phyloP scores from a whole-genome alignment of 371 early-diverging fungal genomes.

The Mucor velutinosus region DNA sequence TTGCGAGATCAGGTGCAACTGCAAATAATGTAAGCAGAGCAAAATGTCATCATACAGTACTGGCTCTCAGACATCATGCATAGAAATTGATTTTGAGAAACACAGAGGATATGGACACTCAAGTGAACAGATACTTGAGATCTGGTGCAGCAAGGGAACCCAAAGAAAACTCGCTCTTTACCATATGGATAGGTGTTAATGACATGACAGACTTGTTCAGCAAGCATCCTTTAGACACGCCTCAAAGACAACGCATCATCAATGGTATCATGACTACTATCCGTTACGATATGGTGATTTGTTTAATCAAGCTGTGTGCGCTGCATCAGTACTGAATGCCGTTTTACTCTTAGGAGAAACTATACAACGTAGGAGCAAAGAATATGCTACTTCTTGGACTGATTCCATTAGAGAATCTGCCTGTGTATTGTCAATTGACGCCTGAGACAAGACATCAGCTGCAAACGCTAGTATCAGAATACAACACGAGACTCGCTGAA shows the following conservation, averaged over 20 bases:
- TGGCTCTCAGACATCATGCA: background rate
- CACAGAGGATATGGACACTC: background rate
- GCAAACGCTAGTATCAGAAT: background rate
- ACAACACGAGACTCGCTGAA: constrained; percentile 5
- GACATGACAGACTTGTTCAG: constrained; percentile 16
- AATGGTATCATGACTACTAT: constrained; percentile 1
- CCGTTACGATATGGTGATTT: constrained; percentile 5
- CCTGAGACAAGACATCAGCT: background rate
- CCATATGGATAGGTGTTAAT: constrained; percentile 22
- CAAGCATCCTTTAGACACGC: background rate
- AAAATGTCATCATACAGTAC: background rate
- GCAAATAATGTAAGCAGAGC: constrained; percentile 12
- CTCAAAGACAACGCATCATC: background rate
- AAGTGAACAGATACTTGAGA: background rate
- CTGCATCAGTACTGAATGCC: background rate
- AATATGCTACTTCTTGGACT: constrained; percentile 12
- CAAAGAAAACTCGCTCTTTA: background rate
- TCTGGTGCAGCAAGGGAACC: background rate
- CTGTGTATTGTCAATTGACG: background rate
- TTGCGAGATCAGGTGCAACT: constrained; percentile 23
- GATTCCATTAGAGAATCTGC: constrained; percentile 14
- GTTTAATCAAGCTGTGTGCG: background rate
- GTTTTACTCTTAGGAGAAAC: background rate
- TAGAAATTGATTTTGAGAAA: background rate
- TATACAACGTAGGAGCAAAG: constrained; percentile 3